phyloP scores from a whole-genome alignment of 345 rosid species.

The Raphanus raphanistrum region DNA sequence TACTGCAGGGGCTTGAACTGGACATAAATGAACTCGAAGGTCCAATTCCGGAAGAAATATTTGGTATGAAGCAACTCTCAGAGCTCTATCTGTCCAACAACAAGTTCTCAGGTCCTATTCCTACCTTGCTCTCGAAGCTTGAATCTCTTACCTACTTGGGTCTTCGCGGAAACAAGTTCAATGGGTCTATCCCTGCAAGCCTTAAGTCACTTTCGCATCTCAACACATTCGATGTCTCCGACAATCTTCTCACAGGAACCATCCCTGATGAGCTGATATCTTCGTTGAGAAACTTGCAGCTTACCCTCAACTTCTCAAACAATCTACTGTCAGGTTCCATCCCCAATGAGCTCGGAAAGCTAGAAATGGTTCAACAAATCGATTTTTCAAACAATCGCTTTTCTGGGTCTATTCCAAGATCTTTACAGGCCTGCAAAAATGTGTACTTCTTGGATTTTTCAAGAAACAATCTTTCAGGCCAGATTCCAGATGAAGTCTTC shows the following conservation, averaged over 20 bases:
- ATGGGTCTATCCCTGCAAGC: constrained; percentile 69
- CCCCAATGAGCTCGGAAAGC: constrained; percentile 69
- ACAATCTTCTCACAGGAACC: constrained; percentile 62
- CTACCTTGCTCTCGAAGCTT: constrained; percentile 53
- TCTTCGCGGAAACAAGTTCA: constrained; percentile 62
- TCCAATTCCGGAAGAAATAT: constrained; percentile 55
- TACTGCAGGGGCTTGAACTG: constrained; percentile 66
- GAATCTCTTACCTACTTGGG: constrained; percentile 55
- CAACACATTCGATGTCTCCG: constrained; percentile 63
- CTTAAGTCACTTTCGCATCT: constrained; percentile 50
- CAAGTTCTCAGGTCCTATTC: constrained; percentile 61
- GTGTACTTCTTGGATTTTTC: constrained; percentile 71
- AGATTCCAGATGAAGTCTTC: constrained; percentile 49
- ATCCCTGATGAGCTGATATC: constrained; percentile 50
- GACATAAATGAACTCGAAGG: constrained; percentile 56
- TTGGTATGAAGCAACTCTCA: constrained; percentile 57
- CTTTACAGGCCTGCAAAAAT: constrained; percentile 64
- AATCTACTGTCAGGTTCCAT: constrained; percentile 60
- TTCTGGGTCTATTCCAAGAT: constrained; percentile 62
- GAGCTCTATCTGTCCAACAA: constrained; percentile 52
- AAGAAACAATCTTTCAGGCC: constrained; percentile 61
- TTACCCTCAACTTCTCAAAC: constrained; percentile 66
- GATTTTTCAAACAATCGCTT: constrained; percentile 73
- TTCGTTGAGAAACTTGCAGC: constrained; percentile 52
- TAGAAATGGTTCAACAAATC: constrained; percentile 70